phyloP scores from a whole-genome alignment of 2,329 filamentous ascomycete species.

The Clonostachys byssicola region DNA sequence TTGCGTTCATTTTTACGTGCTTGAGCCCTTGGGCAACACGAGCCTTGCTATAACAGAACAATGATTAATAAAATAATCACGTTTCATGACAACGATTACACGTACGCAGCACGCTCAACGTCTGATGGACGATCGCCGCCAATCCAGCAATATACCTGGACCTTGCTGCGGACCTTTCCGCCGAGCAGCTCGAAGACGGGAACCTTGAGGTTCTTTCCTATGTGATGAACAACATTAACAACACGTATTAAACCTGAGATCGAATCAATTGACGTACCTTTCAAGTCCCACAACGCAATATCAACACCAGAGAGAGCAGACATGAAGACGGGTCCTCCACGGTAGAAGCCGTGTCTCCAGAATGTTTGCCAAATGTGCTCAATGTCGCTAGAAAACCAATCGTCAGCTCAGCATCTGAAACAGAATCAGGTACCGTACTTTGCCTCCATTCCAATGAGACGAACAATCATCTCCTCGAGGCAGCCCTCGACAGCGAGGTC shows the following conservation, averaged over 20 bases:
- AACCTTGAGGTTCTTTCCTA: slow-evolving; percentile 44
- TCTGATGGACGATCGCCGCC: slow-evolving; percentile 65
- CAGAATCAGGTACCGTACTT: slow-evolving; percentile 40
- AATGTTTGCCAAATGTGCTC: slow-evolving; percentile 72
- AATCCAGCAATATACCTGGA: slow-evolving; percentile 72
- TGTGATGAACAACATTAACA: not conserved
- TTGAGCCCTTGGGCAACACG: slow-evolving; percentile 57
- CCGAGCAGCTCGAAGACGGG: slow-evolving; percentile 69
- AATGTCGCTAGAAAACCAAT: slow-evolving; percentile 50
- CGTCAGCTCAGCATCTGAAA: not conserved
- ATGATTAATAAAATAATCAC: not conserved
- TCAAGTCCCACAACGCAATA: slow-evolving; percentile 73
- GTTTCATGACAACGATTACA: slow-evolving; percentile 6
- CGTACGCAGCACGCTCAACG: slow-evolving; percentile 53
- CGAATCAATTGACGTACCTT: slow-evolving; percentile 26
- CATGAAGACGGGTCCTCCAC: slow-evolving; percentile 74
- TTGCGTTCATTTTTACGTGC: slow-evolving; percentile 71
- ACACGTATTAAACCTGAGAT: not conserved
- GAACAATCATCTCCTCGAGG: slow-evolving; percentile 42
- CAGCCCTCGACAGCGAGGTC: slow-evolving; percentile 67
- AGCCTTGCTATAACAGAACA: slow-evolving; percentile 21
- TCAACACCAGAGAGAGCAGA: slow-evolving; percentile 70
- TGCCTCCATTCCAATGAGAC: slow-evolving; percentile 60
- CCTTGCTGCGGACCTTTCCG: slow-evolving; percentile 62
- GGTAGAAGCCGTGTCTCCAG: slow-evolving; percentile 67